Conservation (phyloP, 768 basidiomycete species). For the Tulasnella sp. region DNA sequence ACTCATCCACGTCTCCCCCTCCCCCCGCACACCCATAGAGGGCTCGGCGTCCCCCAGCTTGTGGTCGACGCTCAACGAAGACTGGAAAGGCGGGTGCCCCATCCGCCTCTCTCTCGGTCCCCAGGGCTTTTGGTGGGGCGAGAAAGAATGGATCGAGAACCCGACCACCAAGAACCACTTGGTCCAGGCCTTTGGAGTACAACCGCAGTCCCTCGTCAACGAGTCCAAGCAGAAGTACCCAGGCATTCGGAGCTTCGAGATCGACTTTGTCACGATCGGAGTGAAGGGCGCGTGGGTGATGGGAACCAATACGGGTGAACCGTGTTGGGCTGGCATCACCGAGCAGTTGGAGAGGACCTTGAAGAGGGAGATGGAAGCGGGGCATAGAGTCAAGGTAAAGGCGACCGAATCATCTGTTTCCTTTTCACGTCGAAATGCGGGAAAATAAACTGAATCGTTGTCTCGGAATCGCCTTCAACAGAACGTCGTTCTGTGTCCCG, state of each 20-base stretch:
- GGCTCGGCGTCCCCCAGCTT: background rate
- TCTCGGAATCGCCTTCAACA: too few species aligned
- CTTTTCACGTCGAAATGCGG: too few species aligned
- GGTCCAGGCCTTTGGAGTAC: constrained; percentile 2
- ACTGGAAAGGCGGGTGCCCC: constrained; percentile 9
- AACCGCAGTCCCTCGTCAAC: background rate
- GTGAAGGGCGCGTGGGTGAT: background rate
- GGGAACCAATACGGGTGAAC: background rate
- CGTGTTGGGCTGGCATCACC: background rate
- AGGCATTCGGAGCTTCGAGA: background rate
- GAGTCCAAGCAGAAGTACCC: background rate
- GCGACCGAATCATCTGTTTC: too few species aligned
- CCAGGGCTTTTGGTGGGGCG: constrained; percentile 1
- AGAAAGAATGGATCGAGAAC: constrained; percentile 7
- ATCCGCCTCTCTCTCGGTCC: background rate
- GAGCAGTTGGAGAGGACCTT: background rate
- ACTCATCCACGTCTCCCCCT: background rate
- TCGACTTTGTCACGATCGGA: constrained; percentile 3
- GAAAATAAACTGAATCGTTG: too few species aligned
- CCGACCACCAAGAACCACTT: background rate
- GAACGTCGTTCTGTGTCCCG: constrained; percentile 5
- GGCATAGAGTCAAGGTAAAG: background rate
- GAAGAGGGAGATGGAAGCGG: background rate
- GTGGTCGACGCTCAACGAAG: constrained; percentile 2
- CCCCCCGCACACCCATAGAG: too few species aligned